Base-by-base conservation (phyloP, 2,329 filamentous ascomycete species). In the Alternaria infectoria region DNA sequence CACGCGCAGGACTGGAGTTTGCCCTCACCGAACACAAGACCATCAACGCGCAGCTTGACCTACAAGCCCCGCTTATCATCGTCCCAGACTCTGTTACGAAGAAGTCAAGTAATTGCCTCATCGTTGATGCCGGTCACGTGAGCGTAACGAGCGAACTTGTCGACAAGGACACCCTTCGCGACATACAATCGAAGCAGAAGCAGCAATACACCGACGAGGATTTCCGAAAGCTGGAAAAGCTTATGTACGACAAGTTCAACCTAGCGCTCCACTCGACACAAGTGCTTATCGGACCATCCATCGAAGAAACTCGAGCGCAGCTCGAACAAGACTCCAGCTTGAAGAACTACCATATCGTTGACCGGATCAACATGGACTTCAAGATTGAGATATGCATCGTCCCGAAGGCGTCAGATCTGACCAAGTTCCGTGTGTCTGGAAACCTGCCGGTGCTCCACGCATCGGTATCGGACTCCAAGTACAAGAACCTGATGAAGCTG, bases 191-290 rank as follows among this genome's bases (percentile, higher is more conserved):
- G 19, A 99, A 97, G 76, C 93, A 98, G 74, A 91, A 89, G 58
- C 91, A 94, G 60, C 85, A 91, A 25, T 97, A 96, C 75, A 96
- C 90, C 7, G 93, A 96, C 13, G 90, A 95, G 64, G 96, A 99
- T 75, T 93, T 93, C 78, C 90, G 91, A 78, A 88, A 90, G 49
- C 87, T 99, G 5, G 93, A 98, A 78, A 92, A 91, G 15, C 85
- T 97, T 71, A 97, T 99, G 91, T 99, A 99, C 76, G 96, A 99
- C 84, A 96, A 93, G 59, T 99, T 99, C 79, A 84, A 93, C 45
- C 88, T 99, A 71, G 97, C 97, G 75, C 85, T 99, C 26, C 91
- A 96, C 19, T 97, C 95, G 0, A 99, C 96, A 0, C 96, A 99
- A 79, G 89, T 99, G 17, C 86, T 99, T 47, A 97, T 99, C 66